Evolutionary conservation across 768 basidiomycete species (phyloP), one percentile per base, ranked within the genome.

Genomic region (Russula foetens): DNA sequence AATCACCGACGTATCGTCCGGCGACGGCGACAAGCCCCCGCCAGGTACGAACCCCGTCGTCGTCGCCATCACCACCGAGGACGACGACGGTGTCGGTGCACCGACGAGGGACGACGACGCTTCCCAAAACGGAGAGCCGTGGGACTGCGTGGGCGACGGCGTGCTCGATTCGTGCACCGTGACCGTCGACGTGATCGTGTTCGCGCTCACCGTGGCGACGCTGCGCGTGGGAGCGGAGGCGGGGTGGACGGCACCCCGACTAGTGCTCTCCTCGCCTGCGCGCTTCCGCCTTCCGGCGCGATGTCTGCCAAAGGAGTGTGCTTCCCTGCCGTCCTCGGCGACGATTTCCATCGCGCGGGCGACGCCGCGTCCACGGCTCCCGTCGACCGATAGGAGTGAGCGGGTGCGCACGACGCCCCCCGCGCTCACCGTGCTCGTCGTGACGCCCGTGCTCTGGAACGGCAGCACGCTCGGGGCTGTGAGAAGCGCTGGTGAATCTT

Each of bases 371-470:
- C 64, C 54, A 35, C 58, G 62, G 6, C 64, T 54, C 21, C 63
- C 47, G 12, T 63, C 56, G 17, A 47, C 50, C 23, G 55, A 46
- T 3, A 58, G 53, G 24, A 66, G 54, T 24, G 62, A 64, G 62
- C 64, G 64, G 15, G 62, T 52, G 51, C 64, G 62, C 41, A 66
- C 61, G 52, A 66, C 33, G 55, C 62, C 62, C 28, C 64, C 62
- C 1, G 41, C 62, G 39, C 58, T 60, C 12, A 66, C 64, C 15
- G 63, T 66, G 33, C 62, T 64, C n/a, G 64, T 66, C 51, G 63
- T 66, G n/a, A 60, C 31, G n/a, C 64, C 64, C 14, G 62, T 55
- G 31, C 53, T 29, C 26, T 59, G 62, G 44, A 66, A 49, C 14
- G 64, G 58, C 51, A 66, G 23, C 51, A 64, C 53, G 39, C 55